Percentiles rank a stretch among this genome's conserved stretches.
These are phyloP conservation scores for Adansonia digitata DNA, from an alignment of 345 rosid genomes.

Conservation along the genomic window DNA sequence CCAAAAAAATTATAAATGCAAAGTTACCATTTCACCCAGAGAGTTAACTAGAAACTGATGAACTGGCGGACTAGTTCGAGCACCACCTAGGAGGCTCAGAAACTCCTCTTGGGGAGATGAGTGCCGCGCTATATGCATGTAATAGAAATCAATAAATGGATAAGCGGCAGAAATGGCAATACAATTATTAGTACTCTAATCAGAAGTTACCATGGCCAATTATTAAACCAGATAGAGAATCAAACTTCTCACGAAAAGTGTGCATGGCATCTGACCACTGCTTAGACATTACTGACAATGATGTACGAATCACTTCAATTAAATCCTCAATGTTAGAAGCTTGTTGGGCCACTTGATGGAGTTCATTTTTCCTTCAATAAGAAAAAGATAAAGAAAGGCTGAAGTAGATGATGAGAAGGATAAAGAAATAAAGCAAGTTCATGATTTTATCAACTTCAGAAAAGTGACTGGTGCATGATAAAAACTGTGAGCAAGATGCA, in stretches of 20 bases:
- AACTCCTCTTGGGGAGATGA: constrained; percentile 93
- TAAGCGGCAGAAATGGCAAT: constrained; percentile 9
- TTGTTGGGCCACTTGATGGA: constrained; percentile 92
- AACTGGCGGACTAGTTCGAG: constrained; percentile 81
- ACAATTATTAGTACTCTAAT: constrained; percentile 7
- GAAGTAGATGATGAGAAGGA: background rate
- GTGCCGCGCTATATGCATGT: constrained; percentile 54
- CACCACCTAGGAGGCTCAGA: constrained; percentile 86
- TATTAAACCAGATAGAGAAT: constrained; percentile 63
- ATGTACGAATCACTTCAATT: constrained; percentile 68
- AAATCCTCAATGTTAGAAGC: constrained; percentile 84
- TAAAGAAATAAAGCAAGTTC: background rate
- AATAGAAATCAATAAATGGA: constrained; percentile 17
- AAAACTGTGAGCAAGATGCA: background rate
- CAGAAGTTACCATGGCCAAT: constrained; percentile 58
- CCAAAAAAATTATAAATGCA: constrained; percentile 8
- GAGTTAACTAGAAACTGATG: constrained; percentile 87
- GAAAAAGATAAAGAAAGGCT: constrained; percentile 3
- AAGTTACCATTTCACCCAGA: constrained; percentile 77
- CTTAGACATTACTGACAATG: constrained; percentile 71
- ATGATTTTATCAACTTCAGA: constrained; percentile 7
- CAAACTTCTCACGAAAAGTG: constrained; percentile 72
- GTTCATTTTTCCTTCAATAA: constrained; percentile 68
- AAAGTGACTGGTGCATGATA: background rate
- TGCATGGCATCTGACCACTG: constrained; percentile 90